These are phyloP conservation scores for Aspergillus novofumigatus DNA, from an alignment of 2,329 filamentous ascomycete species.

Conservation along the genomic window DNA sequence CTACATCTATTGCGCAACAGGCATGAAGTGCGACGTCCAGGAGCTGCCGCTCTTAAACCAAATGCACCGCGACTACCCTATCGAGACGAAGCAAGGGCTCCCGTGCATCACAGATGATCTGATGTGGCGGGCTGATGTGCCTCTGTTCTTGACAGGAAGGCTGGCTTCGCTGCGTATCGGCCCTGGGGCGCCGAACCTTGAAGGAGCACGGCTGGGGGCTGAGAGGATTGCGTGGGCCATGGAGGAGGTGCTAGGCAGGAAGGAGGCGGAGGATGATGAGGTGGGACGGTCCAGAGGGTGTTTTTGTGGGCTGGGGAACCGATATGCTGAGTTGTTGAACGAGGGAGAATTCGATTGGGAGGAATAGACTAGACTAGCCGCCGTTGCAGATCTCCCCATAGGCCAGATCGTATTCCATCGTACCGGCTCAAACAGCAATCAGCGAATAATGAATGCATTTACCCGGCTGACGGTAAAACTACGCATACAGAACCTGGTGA, in stretches of 20 bases:
- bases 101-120: slow-evolving; percentile 73
- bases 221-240: slow-evolving; percentile 70
- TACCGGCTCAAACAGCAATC: too few relatives aligned
- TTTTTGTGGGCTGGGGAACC: slow-evolving; percentile 40
- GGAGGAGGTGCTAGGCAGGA: slow-evolving; percentile 51
- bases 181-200: slow-evolving; percentile 68
- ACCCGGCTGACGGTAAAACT: neutral
- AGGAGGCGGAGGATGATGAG: slow-evolving; percentile 13
- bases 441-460: neutral
- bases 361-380: neutral
- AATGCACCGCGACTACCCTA: slow-evolving; percentile 57
- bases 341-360: slow-evolving; percentile 5
- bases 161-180: slow-evolving; percentile 66
- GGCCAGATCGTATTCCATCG: too few relatives aligned
- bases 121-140: slow-evolving; percentile 69
- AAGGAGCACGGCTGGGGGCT: slow-evolving; percentile 67
- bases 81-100: slow-evolving; percentile 61
- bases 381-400: neutral
- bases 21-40: slow-evolving; percentile 60
- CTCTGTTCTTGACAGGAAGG: slow-evolving; percentile 66
- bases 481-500: neutral
- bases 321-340: slow-evolving; percentile 28
- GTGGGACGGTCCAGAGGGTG: slow-evolving; percentile 28
- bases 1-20: slow-evolving; percentile 74
- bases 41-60: slow-evolving; percentile 58